Base-by-base conservation (phyloP, 495 filamentous ascomycete genomes). In the Stereocaulon alpinum region DNA sequence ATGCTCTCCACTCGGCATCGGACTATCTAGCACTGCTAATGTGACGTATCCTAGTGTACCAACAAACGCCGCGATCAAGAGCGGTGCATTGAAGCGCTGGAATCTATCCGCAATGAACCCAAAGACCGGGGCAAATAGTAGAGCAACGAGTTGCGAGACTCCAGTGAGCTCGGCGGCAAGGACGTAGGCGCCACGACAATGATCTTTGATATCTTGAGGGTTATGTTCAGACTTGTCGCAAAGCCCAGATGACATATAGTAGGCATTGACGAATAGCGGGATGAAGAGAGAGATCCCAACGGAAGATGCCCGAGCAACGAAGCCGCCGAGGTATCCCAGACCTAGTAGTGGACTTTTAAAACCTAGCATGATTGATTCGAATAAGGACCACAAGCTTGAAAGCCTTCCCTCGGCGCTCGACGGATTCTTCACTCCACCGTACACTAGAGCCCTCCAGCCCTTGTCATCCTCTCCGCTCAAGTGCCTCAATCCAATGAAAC, bases 271-370 rank as follows among this genome's bases (percentile, higher is more conserved):
- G 61, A 84, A 92, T 5, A 99, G 78, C 6, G 93, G 94, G 52
- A 99, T 85, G 73, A 96, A 99, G 10, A 96, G 76, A 1, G 89
- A 92, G 56, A 97, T 95, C 12, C 86, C 91, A 44, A 99, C 92
- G 0, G 91, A 95, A n/a, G 89, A 95, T 12, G 93, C 89, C 53
- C 93, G 84, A 5, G 94, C 93, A 1, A 97, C 92, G 63, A 99
- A 96, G 17, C 92, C 92, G 58, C 91, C 93, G 0, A 96, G 72
- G 65, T 97, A 99, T 18, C 87, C 89, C 0, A 97, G 77, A 42
- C 84, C 83, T 66, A 99, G 92, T 52, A 84, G 80, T 27, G 79
- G 74, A 67, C 92, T 85, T 22, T 74, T 82, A 62, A 88, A 81
- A 14, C 87, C 92, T n/a, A 95, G 74, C 9, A 73, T 70, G 44